Conservation (phyloP, 2,329 filamentous ascomycete species). For the Phyllosticta citribraziliensis region DNA sequence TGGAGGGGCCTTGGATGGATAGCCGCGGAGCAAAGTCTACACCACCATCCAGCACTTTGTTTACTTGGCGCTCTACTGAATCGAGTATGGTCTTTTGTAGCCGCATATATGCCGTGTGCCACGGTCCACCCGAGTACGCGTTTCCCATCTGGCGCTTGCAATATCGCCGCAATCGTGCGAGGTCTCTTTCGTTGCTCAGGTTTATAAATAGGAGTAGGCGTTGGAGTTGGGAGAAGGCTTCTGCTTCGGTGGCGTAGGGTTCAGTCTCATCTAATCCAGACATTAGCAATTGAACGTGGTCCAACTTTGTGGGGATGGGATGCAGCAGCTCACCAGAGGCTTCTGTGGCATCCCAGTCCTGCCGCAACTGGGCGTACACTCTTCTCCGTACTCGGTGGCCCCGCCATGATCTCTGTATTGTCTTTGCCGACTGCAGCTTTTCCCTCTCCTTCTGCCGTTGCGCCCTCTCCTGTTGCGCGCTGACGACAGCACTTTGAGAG, state of each 20-base stretch:
- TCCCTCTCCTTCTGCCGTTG: slow-evolving; percentile 73
- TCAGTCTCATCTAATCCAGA: slow-evolving; percentile 4
- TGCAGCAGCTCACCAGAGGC: background rate
- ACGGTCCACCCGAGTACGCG: slow-evolving; percentile 22
- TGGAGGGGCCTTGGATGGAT: background rate
- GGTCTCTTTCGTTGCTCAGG: slow-evolving; percentile 27
- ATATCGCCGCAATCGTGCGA: slow-evolving; percentile 31
- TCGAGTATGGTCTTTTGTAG: slow-evolving; percentile 31
- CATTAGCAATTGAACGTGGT: background rate
- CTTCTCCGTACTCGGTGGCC: slow-evolving; percentile 56
- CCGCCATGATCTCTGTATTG: slow-evolving; percentile 74
- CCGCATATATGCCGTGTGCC: slow-evolving; percentile 33
- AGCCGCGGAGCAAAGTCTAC: slow-evolving; percentile 12
- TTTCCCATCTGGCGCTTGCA: slow-evolving; percentile 28
- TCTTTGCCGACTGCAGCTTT: slow-evolving; percentile 60
- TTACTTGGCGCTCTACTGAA: slow-evolving; percentile 19
- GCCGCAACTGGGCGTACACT: slow-evolving; percentile 45
- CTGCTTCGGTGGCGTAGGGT: slow-evolving; percentile 28
- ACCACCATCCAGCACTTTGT: slow-evolving; percentile 5
- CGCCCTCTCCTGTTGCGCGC: slow-evolving; percentile 77
- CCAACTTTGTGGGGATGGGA: background rate
- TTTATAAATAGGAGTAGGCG: slow-evolving; percentile 36
- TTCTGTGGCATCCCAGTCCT: slow-evolving; percentile 24
- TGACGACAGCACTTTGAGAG: slow-evolving; percentile 67
- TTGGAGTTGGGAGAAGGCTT: slow-evolving; percentile 32